Evolutionary conservation across 2,329 filamentous ascomycete genomes (phyloP).

Genomic region (Epichloe coenophiala): DNA sequence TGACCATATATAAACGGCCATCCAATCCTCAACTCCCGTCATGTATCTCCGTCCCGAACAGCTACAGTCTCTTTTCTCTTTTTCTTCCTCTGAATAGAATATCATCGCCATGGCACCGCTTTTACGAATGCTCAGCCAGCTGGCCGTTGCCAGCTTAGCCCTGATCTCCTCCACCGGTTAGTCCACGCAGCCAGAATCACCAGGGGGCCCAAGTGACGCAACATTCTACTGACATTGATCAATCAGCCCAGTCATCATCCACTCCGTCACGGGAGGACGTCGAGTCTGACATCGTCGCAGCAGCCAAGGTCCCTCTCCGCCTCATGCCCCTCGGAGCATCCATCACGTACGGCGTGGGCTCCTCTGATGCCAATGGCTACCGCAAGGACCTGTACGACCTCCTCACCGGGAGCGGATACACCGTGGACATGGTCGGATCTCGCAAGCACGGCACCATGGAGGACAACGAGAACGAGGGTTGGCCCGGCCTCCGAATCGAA

Average conservation of each 20-base stretch:
- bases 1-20: no score
- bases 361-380: slow-evolving; percentile 26
- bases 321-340: slow-evolving; percentile 31
- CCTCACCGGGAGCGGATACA: slow-evolving; percentile 20
- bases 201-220: background rate
- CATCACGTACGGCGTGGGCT: slow-evolving; percentile 25
- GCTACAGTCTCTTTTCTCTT: no score
- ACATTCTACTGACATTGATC: background rate
- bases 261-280: background rate
- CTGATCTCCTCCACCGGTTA: slow-evolving; percentile 7
- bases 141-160: slow-evolving; percentile 14
- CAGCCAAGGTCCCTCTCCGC: slow-evolving; percentile 19
- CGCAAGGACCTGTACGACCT: slow-evolving; percentile 19
- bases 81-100: no score
- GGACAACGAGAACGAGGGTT: slow-evolving; percentile 31
- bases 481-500: slow-evolving; percentile 27
- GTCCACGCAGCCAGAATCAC: background rate
- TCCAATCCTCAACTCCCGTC: no score
- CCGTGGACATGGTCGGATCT: slow-evolving; percentile 17
- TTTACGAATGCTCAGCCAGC: slow-evolving; percentile 5
- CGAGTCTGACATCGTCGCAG: background rate
- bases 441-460: slow-evolving; percentile 23
- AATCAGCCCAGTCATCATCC: background rate
- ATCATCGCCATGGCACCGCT: slow-evolving; percentile 6
- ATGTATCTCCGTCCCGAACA: no score